A percentile compares a stretch with the other conserved stretches of the same genome.
Conservation (phyloP, 2,329 filamentous ascomycete genomes). For the Gaeumannomyces tritici region DNA sequence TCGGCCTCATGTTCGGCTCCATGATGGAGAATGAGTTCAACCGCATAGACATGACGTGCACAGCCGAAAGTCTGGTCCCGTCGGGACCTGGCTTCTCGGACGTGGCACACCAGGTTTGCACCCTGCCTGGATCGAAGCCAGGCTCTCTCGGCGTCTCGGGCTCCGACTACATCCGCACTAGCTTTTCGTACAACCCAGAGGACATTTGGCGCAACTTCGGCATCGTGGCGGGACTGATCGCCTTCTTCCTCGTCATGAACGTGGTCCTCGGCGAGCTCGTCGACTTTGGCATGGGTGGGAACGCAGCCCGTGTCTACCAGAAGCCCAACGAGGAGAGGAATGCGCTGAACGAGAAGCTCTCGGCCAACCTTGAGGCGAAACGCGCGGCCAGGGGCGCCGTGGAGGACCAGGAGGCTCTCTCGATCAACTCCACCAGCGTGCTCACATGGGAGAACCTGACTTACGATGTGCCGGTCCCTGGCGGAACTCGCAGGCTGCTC, state of each 20-base stretch:
- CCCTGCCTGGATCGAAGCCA: slow-evolving; percentile 59
- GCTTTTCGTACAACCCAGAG: slow-evolving; percentile 55
- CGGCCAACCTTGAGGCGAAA: slow-evolving; percentile 47
- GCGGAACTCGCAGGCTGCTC: slow-evolving; percentile 45
- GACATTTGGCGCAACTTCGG: slow-evolving; percentile 79
- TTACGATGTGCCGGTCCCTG: slow-evolving; percentile 59
- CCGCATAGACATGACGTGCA: slow-evolving; percentile 59
- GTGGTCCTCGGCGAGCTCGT: slow-evolving; percentile 71
- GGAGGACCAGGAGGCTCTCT: slow-evolving; percentile 38
- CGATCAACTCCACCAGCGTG: slow-evolving; percentile 52
- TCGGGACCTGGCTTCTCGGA: slow-evolving; percentile 60
- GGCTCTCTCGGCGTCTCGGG: slow-evolving; percentile 58
- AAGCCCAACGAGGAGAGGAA: slow-evolving; percentile 60
- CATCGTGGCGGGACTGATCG: slow-evolving; percentile 67
- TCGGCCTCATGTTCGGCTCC: slow-evolving; percentile 66
- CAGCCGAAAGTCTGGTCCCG: slow-evolving; percentile 58
- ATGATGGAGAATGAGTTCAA: slow-evolving; percentile 86
- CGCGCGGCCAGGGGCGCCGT: slow-evolving; percentile 31
- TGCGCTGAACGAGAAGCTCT: slow-evolving; percentile 53
- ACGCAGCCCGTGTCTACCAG: slow-evolving; percentile 66
- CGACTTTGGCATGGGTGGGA: slow-evolving; percentile 72
- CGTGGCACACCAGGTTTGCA: slow-evolving; percentile 71
- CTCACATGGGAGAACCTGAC: slow-evolving; percentile 81
- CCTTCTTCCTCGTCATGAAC: slow-evolving; percentile 67
- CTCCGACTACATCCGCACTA: slow-evolving; percentile 55